Evolutionary conservation across 805 yeast species (phyloP), one percentile per base, ranked within the genome.

Genomic region (Lachancea thermotolerans): DNA sequence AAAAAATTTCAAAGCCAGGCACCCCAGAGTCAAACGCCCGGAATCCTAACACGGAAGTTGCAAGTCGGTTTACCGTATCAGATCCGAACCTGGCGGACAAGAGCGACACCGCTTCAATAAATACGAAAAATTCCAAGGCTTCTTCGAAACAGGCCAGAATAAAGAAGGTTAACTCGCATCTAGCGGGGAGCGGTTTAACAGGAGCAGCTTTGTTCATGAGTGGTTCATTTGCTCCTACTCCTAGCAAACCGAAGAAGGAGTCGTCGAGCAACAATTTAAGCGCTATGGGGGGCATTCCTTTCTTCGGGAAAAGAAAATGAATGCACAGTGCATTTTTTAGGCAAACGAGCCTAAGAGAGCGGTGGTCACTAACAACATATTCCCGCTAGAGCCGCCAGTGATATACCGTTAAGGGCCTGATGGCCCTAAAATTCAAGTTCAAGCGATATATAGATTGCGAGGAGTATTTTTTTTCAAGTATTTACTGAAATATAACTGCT

Each of bases 251-350:
- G 10, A 37, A 28, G 15, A 40, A 39, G 4, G 40, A 43, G 2
- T 15, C 42, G 3, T 41, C 48, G 2, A 27, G 37, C 11, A 11
- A 31, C 18, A 46, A 17, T 7, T n/a, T 30, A 2, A 12, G 31
- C 21, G 21, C 35, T 8, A 18, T n/a, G 15, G 28, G 37, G 8
- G 35, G 36, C 10, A 40, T 41, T n/a, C 34, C 49, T 11, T 39
- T 46, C 28, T 46, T 46, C 29, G 43, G 49, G 29, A 46, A 44
- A 18, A 34, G 32, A 7, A 44, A 44, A 21, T 39, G 15, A 53
- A n/a, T 28, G 6, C 17, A 4, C 5, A 30, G 12, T 14, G 33
- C 33, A 12, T 8, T 4, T 14, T 30, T 14, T 3, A 30, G 33
- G 14, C 12, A 30, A 30, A 21, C 7, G 7, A 4, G 25, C 25